A percentile compares a stretch with the other conserved stretches of the same genome.
Conservation (phyloP, 148 eudicot genomes). For the Pouteria glomerata region DNA sequence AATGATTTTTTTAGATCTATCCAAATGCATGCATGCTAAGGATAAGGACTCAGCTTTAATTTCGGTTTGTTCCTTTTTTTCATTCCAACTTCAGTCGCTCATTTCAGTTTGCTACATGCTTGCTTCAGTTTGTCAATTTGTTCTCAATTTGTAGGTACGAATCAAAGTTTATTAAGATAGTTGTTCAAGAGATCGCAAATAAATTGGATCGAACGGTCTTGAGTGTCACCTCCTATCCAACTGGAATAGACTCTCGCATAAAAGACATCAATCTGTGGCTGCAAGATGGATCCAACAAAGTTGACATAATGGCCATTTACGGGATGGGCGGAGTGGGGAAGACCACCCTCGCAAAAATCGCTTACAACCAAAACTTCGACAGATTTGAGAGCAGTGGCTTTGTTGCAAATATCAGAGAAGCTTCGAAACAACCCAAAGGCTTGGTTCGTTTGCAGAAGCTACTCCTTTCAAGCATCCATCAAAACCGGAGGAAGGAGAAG, state of each 20-base stretch:
- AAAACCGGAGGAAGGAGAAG: neutral
- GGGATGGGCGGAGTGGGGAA: slow-evolving; percentile 13
- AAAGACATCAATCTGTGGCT: neutral
- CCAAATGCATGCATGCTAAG: no score
- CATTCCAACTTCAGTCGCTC: neutral
- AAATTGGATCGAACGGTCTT: neutral
- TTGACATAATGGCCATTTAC: neutral
- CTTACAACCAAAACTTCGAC: neutral
- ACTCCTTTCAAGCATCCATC: slow-evolving; percentile 8
- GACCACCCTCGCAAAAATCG: slow-evolving; percentile 6
- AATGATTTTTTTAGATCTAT: no score
- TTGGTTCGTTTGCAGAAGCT: slow-evolving; percentile 2
- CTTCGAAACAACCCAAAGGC: neutral
- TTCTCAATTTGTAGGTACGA: neutral
- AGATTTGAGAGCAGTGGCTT: slow-evolving; percentile 7
- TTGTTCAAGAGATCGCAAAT: neutral
- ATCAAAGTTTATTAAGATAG: neutral
- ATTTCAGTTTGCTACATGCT: neutral
- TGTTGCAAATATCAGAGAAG: neutral
- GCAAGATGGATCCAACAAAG: slow-evolving; percentile 1
- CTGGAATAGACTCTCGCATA: neutral
- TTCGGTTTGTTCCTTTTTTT: no score
- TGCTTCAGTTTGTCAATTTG: neutral
- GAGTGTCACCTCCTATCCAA: neutral
- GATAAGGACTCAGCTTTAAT: no score